These are phyloP conservation scores for Globisporangium radiosum DNA, from an alignment of 352 stramenopile species.

Conservation along the genomic window DNA sequence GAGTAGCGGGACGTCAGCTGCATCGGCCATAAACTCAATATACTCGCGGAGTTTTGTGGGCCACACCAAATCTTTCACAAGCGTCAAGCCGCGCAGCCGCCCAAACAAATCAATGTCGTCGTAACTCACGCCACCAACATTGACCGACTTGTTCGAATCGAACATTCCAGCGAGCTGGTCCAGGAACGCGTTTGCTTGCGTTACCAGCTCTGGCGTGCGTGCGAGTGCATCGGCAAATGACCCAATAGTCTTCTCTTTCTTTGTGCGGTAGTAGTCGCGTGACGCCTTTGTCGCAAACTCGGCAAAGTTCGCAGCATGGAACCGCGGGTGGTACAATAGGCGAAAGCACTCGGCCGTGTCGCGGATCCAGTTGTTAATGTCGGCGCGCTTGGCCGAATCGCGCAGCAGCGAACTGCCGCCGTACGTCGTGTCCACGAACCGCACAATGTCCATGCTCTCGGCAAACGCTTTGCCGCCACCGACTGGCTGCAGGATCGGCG, in stretches of 20 bases:
- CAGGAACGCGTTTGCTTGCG: constrained; percentile 27
- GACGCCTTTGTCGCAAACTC: constrained; percentile 36
- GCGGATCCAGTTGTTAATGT: constrained; percentile 46
- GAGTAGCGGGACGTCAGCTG: constrained; percentile 29
- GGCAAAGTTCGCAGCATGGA: constrained; percentile 32
- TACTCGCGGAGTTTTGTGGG: constrained; percentile 36
- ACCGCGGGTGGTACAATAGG: constrained; percentile 37
- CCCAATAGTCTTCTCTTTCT: constrained; percentile 50
- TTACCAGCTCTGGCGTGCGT: constrained; percentile 32
- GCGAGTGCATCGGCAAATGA: constrained; percentile 33
- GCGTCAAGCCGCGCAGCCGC: constrained; percentile 35
- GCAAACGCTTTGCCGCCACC: constrained; percentile 20
- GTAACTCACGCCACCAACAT: constrained; percentile 31
- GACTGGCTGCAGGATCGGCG: constrained; percentile 25
- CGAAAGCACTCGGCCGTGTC: constrained; percentile 29
- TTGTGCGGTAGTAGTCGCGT: constrained; percentile 44
- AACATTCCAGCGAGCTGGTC: constrained; percentile 28
- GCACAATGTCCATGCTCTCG: constrained; percentile 44
- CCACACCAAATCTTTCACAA: constrained; percentile 42
- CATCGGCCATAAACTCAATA: constrained; percentile 32
- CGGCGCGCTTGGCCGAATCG: constrained; percentile 26
- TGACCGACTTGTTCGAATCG: constrained; percentile 37
- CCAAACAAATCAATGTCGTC: constrained; percentile 52
- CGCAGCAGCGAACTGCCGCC: constrained; percentile 21
- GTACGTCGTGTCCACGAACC: constrained; percentile 34